A percentile compares a stretch with the other conserved stretches of the same genome.
These are phyloP conservation scores for Brachypodium distachyon DNA, from an alignment of 202 grass and related monocot species.

Conservation along the genomic window DNA sequence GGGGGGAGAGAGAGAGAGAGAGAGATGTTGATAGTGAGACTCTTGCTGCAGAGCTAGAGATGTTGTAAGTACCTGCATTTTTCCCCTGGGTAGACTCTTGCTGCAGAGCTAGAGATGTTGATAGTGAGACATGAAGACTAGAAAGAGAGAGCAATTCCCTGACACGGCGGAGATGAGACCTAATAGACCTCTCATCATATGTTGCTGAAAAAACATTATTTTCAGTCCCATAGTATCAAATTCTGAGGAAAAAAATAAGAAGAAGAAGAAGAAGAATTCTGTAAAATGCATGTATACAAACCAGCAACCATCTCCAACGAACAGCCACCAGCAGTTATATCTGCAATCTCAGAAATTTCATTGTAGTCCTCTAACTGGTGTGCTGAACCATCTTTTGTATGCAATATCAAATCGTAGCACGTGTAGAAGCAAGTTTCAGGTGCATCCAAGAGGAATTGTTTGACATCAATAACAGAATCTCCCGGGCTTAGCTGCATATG, in stretches of 20 bases:
- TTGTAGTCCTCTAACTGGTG: constrained; percentile 97
- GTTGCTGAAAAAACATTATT: constrained; percentile 46
- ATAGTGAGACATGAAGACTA: constrained; percentile 74
- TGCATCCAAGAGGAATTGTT: constrained; percentile 94
- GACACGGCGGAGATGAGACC: constrained; percentile 73
- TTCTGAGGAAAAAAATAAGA: neutral
- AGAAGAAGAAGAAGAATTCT: neutral
- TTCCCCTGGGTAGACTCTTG: constrained; percentile 74
- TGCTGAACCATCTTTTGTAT: constrained; percentile 67
- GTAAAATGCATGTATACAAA: constrained; percentile 19
- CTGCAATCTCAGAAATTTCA: constrained; percentile 93
- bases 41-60: no score
- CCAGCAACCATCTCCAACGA: constrained; percentile 87
- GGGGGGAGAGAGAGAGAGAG: no score
- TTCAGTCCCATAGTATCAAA: neutral
- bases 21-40: no score
- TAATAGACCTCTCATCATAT: constrained; percentile 99
- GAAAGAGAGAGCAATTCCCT: constrained; percentile 89
- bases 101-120: constrained; percentile 74
- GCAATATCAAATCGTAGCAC: constrained; percentile 82
- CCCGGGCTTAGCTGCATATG: constrained; percentile 80
- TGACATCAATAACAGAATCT: constrained; percentile 91
- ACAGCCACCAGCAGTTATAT: constrained; percentile 84
- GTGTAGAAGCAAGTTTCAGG: constrained; percentile 99
- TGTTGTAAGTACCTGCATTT: constrained; percentile 39